A percentile compares a stretch with the other conserved stretches of the same genome.
These are phyloP conservation scores for Solanum chmielewskii DNA, from an alignment of 257 asterid species.

Conservation along the genomic window DNA sequence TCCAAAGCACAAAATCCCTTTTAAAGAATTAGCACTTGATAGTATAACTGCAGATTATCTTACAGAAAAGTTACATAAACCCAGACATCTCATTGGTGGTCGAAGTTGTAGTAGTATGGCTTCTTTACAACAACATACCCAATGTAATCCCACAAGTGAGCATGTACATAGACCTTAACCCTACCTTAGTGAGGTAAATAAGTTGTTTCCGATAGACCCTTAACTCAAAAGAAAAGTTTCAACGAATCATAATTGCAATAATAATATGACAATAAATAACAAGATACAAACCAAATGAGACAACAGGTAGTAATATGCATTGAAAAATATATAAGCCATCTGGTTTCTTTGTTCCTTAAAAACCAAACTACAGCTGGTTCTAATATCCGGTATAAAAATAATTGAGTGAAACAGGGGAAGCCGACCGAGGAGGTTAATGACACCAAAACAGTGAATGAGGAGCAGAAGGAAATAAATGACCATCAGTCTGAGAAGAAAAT, in stretches of 20 bases:
- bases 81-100: not conserved
- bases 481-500: conserved; percentile 29
- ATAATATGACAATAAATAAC: not conserved
- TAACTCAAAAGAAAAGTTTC: not conserved
- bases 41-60: not conserved
- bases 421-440: conserved; percentile 33
- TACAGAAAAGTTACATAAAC: not conserved
- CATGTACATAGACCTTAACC: not conserved
- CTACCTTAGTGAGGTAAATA: not conserved
- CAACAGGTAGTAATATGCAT: not conserved
- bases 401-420: conserved; percentile 36
- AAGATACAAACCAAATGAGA: not conserved
- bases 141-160: not conserved
- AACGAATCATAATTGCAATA: not conserved
- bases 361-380: not conserved
- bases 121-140: not conserved
- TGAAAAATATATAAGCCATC: not conserved
- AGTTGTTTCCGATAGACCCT: not conserved
- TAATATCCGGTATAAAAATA: not conserved
- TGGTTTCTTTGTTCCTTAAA: not conserved
- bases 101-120: not conserved
- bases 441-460: conserved; percentile 22
- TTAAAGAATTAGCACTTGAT: not conserved
- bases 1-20: not conserved
- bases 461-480: conserved; percentile 27